Evolutionary conservation across 1,139 yeast species (phyloP), one percentile per base, ranked within the genome.

Genomic region (Lodderomyces oxycetoniae): DNA sequence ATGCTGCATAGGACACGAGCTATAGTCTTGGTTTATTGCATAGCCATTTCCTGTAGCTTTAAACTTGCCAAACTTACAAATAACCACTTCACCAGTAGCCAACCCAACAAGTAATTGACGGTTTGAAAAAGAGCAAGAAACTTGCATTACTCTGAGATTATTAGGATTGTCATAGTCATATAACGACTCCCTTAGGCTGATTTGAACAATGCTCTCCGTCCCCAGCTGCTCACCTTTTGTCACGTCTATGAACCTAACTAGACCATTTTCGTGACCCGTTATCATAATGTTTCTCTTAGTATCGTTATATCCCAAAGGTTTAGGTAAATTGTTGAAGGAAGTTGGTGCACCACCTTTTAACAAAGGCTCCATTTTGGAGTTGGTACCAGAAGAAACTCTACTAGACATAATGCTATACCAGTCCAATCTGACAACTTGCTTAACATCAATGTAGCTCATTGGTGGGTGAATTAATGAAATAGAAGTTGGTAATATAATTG

Each of bases 221-320:
- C 80, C 87, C 40, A 72, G 81, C 12, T 77, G 60, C 46, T 85
- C 95, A 17, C 84, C 85, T 42, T 80, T 77, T 0, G 95, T 78
- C 1, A 88, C 80, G 55, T 89, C 96, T 71, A 86, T 79, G 14
- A 91, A 55, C 42, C 94, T 70, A 0, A 91, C 77, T 15, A 76
- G 67, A 0, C 96, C 97, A 49, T 81, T 79, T 24, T 73, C 72
- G 53, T 87, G 96, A 1, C 96, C 97, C 0, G 95, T 77, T 2
- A 84, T 72, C 32, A 83, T 57, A 2, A 87, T 83, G 23, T 77
- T 72, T 25, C 91, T 72, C 28, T 43, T 45, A 7, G 67, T 64
- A 33, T 77, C 84, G 44, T 70, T 74, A 7, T 69, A 61, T 11
- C 91, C 78, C 22, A 77, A 49, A 7, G 75, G 67, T 32, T 67